Conservation (phyloP, 176 grass and related monocot species). For the Triticum urartu region DNA sequence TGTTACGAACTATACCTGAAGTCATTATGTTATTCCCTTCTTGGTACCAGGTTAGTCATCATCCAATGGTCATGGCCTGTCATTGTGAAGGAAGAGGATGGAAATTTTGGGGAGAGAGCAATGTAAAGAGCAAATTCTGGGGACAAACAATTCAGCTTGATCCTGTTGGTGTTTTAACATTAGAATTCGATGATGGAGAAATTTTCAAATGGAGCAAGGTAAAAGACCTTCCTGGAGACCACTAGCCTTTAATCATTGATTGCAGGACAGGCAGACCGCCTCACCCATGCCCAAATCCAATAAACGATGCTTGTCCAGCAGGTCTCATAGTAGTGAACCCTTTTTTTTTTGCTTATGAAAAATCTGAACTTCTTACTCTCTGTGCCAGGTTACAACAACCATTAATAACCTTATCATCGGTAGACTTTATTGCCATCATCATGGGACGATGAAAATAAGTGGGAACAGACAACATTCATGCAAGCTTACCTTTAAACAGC, state of each 20-base stretch:
- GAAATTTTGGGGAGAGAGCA: constrained; percentile 70
- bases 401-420: constrained; percentile 60
- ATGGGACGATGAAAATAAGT: constrained; percentile 55
- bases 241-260: not conserved
- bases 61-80: constrained; percentile 62
- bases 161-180: constrained; percentile 52
- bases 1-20: not conserved
- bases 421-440: constrained; percentile 57
- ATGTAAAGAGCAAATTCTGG: constrained; percentile 57
- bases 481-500: constrained; percentile 52
- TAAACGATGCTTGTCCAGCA: not conserved
- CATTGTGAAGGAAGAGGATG: constrained; percentile 65
- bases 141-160: constrained; percentile 64
- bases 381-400: constrained; percentile 52
- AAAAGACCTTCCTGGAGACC: not conserved
- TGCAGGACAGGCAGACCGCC: not conserved
- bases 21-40: not conserved
- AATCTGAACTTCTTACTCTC: not conserved
- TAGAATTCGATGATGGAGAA: constrained; percentile 69
- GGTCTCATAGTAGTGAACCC: not conserved
- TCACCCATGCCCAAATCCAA: not conserved
- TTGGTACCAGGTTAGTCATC: constrained; percentile 50
- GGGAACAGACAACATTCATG: constrained; percentile 55
- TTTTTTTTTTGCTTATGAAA: not conserved
- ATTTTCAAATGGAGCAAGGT: constrained; percentile 67